Evolutionary conservation across 2,329 filamentous ascomycete species (phyloP).

Genomic region (Aspergillus amoenus): DNA sequence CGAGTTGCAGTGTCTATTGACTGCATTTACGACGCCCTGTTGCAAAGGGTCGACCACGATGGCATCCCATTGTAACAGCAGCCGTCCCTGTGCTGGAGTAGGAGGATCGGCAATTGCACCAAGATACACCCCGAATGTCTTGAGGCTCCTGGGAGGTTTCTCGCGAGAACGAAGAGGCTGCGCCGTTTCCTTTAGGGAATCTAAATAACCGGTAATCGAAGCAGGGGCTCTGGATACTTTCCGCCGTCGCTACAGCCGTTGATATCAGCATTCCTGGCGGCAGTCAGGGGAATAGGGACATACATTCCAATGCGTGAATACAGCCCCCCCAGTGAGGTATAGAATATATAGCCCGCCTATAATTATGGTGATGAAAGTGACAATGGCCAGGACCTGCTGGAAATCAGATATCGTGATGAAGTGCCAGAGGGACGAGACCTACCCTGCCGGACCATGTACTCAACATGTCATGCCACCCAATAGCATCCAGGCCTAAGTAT

Average conservation of each 20-base stretch:
- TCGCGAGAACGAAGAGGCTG: not conserved
- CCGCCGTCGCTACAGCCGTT: conserved; percentile 5
- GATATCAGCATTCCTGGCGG: not conserved
- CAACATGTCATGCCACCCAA: not conserved
- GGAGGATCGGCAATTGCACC: conserved; percentile 30
- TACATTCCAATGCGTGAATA: conserved; percentile 11
- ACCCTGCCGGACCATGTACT: not conserved
- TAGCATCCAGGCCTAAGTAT: not conserved
- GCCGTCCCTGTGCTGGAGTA: conserved; percentile 21
- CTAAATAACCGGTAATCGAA: conserved; percentile 6
- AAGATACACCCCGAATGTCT: conserved; percentile 35
- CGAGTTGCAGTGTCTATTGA: conserved; percentile 11
- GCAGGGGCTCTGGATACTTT: conserved; percentile 8
- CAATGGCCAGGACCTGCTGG: not conserved
- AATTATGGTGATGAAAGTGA: conserved; percentile 9
- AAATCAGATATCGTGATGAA: not conserved
- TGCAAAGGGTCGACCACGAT: conserved; percentile 35
- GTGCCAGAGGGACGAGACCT: not conserved
- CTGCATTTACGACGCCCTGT: conserved; percentile 27
- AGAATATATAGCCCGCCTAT: conserved; percentile 10
- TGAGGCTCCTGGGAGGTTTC: not conserved
- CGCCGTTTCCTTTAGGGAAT: conserved; percentile 6
- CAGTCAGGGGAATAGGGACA: not conserved
- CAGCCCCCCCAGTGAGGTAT: conserved; percentile 2
- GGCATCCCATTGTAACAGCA: conserved; percentile 36